Evolutionary conservation across 192 early-diverging fungal genomes (phyloP), one percentile per base, ranked within the genome.

Genomic region (Gonapodya prolifera): DNA sequence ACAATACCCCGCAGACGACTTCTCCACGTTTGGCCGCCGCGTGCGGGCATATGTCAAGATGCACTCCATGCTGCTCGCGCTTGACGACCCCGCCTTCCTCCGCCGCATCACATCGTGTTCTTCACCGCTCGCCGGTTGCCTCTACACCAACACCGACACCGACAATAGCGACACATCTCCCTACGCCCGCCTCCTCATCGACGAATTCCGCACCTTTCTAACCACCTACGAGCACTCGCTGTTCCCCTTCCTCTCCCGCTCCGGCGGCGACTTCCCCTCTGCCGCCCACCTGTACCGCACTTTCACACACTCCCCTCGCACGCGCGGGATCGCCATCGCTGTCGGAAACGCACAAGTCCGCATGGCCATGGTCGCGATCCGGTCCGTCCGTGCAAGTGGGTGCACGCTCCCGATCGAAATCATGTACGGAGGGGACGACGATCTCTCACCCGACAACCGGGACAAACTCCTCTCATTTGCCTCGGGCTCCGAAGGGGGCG

Each of bases 331-430:
- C 33, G 86, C 87, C 28, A 81, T 87, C 35, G 84, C 85, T 75
- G 85, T 82, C 1, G 87, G 87, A 2, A 78, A 88, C 71, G 29
- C 45, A 2, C 87, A 88, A 45, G 82, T 88, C 34, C 79, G 80
- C 31, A 81, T 78, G 35, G 81, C 83, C 1, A 77, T 79, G 29
- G 80, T 81, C 16, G 77, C 86, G 2, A 79, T 88, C 18, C 76
- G 80, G 71, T 81, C 81, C 0, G 78, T 88, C 35, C 81, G 86
- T 1, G 75, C 78, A 30, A 70, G 77, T 28, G 76, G 86, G 29
- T 84, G 82, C 0, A 75, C 75, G 1, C 77, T 92, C 29, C 91
- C 89, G 0, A 89, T 92, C 76, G 84, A 91, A 69, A 35, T 91
- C 0, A 87, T 86, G 75, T 84, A 87, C 35, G 82, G 83, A 36